These are phyloP conservation scores for Viola pubescens DNA, from an alignment of 441 rosid genomes.

Conservation along the genomic window DNA sequence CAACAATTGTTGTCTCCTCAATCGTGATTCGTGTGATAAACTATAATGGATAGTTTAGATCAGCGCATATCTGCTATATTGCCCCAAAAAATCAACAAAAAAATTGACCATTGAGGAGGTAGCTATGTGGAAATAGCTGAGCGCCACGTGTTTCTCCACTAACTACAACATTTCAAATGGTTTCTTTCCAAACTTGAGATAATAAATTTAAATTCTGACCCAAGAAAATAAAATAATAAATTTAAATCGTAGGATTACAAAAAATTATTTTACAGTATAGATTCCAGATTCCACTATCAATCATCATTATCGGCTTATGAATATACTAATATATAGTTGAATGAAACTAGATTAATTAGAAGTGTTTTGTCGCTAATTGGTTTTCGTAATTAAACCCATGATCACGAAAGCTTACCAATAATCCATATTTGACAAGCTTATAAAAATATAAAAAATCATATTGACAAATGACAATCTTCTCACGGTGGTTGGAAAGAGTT, in stretches of 20 bases:
- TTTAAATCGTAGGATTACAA: too few relatives aligned
- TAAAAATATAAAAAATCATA: background rate
- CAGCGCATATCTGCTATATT: background rate
- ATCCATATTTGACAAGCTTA: background rate
- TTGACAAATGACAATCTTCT: constrained; percentile 2
- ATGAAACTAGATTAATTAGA: background rate
- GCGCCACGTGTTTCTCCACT: constrained; percentile 26
- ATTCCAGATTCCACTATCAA: constrained; percentile 23
- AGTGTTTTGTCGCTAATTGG: background rate
- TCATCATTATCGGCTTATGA: constrained; percentile 14
- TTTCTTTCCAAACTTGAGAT: background rate
- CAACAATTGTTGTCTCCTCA: background rate
- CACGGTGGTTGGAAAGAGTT: background rate
- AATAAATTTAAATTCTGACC: background rate
- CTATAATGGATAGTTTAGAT: background rate
- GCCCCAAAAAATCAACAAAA: background rate
- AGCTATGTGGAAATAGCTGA: background rate
- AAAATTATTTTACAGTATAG: constrained; percentile 7
- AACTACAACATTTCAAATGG: constrained; percentile 1
- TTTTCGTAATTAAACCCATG: background rate
- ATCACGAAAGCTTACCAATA: background rate
- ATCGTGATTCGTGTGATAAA: constrained; percentile 1
- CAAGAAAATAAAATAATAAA: background rate
- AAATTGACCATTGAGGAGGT: constrained; percentile 1
- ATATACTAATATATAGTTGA: too few relatives aligned